Percentiles rank a stretch among this genome's conserved stretches.
Conservation (phyloP, 441 rosid species). For the Breynia disticha region DNA sequence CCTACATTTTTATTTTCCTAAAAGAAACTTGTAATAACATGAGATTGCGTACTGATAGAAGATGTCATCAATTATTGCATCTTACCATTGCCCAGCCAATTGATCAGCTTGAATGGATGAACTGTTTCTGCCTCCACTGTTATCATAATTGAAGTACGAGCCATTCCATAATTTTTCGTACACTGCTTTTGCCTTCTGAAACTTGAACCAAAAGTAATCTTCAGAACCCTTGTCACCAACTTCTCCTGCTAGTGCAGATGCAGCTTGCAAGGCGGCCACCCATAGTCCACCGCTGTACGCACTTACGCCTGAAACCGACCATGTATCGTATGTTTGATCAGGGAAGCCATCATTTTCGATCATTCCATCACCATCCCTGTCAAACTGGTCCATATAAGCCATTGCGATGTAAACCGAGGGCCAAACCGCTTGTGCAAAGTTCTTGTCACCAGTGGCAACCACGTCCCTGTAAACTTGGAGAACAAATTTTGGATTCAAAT, state of each 20-base stretch:
- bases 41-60: too few relatives aligned
- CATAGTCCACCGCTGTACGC: conserved; percentile 92
- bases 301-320: conserved; percentile 77
- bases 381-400: conserved; percentile 88
- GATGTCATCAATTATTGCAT: too few relatives aligned
- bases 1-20: too few relatives aligned
- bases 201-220: conserved; percentile 63
- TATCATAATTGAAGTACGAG: conserved; percentile 73
- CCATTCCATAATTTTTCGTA: conserved; percentile 82
- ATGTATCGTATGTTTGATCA: conserved; percentile 93
- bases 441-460: conserved; percentile 74
- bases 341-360: conserved; percentile 89
- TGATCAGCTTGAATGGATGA: conserved; percentile 85
- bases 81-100: conserved; percentile 84
- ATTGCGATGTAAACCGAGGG: conserved; percentile 80
- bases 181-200: conserved; percentile 57
- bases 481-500: conserved; percentile 78
- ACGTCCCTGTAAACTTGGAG: conserved; percentile 85
- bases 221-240: conserved; percentile 61
- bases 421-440: conserved; percentile 71
- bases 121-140: conserved; percentile 36
- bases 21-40: too few relatives aligned
- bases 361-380: conserved; percentile 88
- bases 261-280: conserved; percentile 88
- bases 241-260: conserved; percentile 61